Evolutionary conservation across 495 filamentous ascomycete genomes (phyloP).

Genomic region (Podospora fimiseda): DNA sequence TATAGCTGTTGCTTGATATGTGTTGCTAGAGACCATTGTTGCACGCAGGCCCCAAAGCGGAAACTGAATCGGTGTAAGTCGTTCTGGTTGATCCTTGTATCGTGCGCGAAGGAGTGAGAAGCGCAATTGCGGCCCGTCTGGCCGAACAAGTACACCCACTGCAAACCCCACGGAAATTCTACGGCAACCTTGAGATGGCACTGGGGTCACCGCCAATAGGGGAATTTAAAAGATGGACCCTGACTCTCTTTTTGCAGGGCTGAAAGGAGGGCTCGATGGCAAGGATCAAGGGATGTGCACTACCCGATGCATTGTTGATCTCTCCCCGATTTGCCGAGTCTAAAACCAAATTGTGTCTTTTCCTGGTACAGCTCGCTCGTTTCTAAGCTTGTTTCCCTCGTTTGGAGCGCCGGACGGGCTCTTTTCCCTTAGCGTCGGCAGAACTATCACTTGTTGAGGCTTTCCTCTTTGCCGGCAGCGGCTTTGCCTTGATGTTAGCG

Average conservation of each 20-base stretch:
- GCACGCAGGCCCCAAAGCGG: slow-evolving; percentile 1
- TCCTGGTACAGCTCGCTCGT: slow-evolving; percentile 4
- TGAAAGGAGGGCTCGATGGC: slow-evolving; percentile 14
- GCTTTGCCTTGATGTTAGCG: slow-evolving; percentile 7
- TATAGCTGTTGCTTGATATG: too few species aligned
- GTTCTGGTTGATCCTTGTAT: slow-evolving; percentile 2
- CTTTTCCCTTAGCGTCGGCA: slow-evolving; percentile 16
- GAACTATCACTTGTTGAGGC: slow-evolving; percentile 7
- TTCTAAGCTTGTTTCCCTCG: slow-evolving; percentile 22
- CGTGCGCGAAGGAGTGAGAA: slow-evolving; percentile 9
- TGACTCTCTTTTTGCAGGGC: slow-evolving; percentile 19
- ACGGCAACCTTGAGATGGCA: slow-evolving; percentile 6
- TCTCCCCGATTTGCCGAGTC: slow-evolving; percentile 14
- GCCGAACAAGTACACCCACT: slow-evolving; percentile 15
- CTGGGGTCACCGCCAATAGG: slow-evolving; percentile 22
- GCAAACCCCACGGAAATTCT: slow-evolving; percentile 16
- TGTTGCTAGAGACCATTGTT: too few species aligned
- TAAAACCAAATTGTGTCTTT: slow-evolving; percentile 5
- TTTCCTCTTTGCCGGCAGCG: slow-evolving; percentile 30
- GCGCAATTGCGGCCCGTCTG: slow-evolving; percentile 23
- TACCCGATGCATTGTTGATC: slow-evolving; percentile 11
- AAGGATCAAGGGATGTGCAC: background rate
- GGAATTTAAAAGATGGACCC: slow-evolving; percentile 11
- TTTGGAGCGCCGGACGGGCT: slow-evolving; percentile 24
- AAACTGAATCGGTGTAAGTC: slow-evolving; percentile 8